A percentile compares a stretch with the other conserved stretches of the same genome.
phyloP scores from a whole-genome alignment of 139 green algal genomes.

The Spirogloea muscicola region DNA sequence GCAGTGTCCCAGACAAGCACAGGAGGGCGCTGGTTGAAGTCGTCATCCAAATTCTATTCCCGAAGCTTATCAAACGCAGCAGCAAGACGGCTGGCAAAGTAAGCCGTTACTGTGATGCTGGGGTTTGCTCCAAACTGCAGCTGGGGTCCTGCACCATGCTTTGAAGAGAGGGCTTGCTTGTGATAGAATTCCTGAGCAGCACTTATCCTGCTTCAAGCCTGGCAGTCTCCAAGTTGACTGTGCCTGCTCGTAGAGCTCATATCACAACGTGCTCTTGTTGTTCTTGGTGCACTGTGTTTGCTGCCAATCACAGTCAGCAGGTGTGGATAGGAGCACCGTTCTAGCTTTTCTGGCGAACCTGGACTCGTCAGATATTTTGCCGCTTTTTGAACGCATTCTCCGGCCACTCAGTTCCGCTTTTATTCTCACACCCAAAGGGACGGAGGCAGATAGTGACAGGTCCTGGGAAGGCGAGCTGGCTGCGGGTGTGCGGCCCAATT shows the following conservation, averaged over 20 bases:
- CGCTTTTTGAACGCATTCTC: slow-evolving; percentile 7
- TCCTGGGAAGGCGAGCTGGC: too few relatives aligned
- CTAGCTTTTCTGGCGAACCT: slow-evolving; percentile 15
- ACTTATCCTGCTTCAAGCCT: too few relatives aligned
- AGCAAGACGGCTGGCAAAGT: slow-evolving; percentile 47
- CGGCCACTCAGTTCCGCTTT: slow-evolving; percentile 15
- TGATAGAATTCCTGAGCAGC: too few relatives aligned
- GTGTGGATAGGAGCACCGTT: slow-evolving; percentile 4
- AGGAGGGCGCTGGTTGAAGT: slow-evolving; percentile 62
- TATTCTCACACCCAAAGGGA: too few relatives aligned
- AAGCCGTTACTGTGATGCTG: too few relatives aligned
- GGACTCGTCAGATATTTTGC: slow-evolving; percentile 2
- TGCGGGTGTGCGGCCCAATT: too few relatives aligned
- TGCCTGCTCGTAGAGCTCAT: background rate
- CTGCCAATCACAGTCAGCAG: background rate
- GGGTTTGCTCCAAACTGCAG: too few relatives aligned
- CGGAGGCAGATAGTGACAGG: too few relatives aligned
- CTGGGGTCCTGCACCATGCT: too few relatives aligned
- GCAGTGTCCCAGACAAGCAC: slow-evolving; percentile 51
- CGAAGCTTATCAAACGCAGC: slow-evolving; percentile 74
- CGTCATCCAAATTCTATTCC: slow-evolving; percentile 71
- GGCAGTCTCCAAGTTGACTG: background rate
- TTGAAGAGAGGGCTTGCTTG: too few relatives aligned
- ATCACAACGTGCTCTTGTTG: background rate
- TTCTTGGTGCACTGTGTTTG: background rate